phyloP scores from a whole-genome alignment of 345 rosid species.

The Sonneratia alba region DNA sequence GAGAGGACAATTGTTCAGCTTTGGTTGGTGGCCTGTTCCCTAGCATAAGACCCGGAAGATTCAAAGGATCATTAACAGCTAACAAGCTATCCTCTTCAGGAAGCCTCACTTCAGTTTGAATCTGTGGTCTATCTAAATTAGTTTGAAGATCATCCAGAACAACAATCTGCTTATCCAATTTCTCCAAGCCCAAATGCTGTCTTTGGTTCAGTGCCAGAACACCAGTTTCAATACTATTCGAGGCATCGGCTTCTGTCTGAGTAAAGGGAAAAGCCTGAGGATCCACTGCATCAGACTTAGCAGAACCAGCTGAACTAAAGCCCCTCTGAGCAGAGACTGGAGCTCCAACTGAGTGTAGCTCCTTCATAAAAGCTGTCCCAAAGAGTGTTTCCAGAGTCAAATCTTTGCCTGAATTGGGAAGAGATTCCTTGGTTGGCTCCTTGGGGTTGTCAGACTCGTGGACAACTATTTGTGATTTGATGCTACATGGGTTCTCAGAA shows the following conservation, averaged over 20 bases:
- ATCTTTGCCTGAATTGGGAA: constrained; percentile 32
- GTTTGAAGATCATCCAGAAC: constrained; percentile 35
- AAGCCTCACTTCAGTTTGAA: constrained; percentile 31
- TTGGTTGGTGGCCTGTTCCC: constrained; percentile 30
- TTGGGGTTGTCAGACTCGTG: constrained; percentile 17
- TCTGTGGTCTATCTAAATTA: constrained; percentile 31
- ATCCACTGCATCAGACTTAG: constrained; percentile 30
- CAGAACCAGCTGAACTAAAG: constrained; percentile 24
- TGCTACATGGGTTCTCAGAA: constrained; percentile 14
- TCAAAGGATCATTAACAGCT: constrained; percentile 23
- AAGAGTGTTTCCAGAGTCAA: constrained; percentile 90
- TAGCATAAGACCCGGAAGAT: constrained; percentile 24
- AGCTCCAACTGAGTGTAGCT: constrained; percentile 69
- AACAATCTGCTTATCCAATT: constrained; percentile 33
- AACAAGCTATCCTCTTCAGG: constrained; percentile 51
- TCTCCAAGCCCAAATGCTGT: constrained; percentile 30
- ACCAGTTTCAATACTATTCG: constrained; percentile 19
- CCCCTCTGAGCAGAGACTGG: constrained; percentile 36
- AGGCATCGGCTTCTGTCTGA: constrained; percentile 9
- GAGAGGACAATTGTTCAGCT: constrained; percentile 31
- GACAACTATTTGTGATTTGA: constrained; percentile 16
- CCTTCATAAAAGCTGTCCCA: constrained; percentile 93
- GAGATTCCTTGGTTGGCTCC: constrained; percentile 29
- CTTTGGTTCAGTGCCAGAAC: constrained; percentile 30
- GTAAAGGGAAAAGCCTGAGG: constrained; percentile 23